These are phyloP conservation scores for Murraya paniculata DNA, from an alignment of 345 rosid species.

Conservation along the genomic window DNA sequence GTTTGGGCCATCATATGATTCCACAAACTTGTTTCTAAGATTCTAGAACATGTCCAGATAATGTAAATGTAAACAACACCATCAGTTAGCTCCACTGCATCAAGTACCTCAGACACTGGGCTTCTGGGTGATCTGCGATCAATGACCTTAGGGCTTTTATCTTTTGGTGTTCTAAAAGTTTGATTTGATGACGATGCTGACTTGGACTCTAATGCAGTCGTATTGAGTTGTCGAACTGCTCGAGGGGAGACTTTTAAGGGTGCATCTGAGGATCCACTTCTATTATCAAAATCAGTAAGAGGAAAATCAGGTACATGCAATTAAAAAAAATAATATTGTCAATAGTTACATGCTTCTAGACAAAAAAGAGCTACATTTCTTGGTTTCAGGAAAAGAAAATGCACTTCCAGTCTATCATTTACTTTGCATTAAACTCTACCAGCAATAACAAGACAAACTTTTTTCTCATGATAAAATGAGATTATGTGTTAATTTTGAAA, in stretches of 20 bases:
- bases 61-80: background rate
- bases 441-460: background rate
- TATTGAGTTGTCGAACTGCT: constrained; percentile 71
- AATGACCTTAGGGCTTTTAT: constrained; percentile 66
- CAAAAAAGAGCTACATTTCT: background rate
- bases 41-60: background rate
- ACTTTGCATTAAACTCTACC: background rate
- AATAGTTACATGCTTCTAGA: background rate
- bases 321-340: background rate
- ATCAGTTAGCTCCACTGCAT: background rate
- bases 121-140: constrained; percentile 81
- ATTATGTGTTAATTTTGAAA: background rate
- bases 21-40: background rate
- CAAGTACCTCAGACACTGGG: constrained; percentile 70
- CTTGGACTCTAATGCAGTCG: constrained; percentile 47
- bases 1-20: background rate
- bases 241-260: constrained; percentile 75
- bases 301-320: background rate
- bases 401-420: background rate
- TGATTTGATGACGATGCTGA: constrained; percentile 55
- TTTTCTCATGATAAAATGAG: background rate
- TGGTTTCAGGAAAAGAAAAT: background rate
- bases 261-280: constrained; percentile 59
- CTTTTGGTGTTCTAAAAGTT: constrained; percentile 60
- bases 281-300: constrained; percentile 26